Base-by-base conservation (phyloP, 441 rosid genomes). In the Adansonia grandidieri region DNA sequence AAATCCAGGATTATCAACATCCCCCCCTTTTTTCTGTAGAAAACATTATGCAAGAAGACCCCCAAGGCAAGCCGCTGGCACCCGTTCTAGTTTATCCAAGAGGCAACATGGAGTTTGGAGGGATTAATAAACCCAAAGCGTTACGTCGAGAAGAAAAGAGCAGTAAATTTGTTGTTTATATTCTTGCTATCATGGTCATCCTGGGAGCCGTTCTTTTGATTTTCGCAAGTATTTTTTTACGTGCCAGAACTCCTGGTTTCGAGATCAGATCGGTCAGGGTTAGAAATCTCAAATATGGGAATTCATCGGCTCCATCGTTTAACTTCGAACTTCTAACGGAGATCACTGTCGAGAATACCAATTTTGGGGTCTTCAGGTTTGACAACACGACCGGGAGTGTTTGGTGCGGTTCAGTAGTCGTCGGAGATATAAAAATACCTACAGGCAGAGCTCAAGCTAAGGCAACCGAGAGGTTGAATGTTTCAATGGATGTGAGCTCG, bases 291-390 rank as follows among this genome's bases (percentile, higher is more conserved):
- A 32, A 86, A 80, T 20, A 61, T 78, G 5, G 56, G 4, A 66
- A 9, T 85, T 0, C n/a, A 10, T 5, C 80, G 86, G 9, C 82
- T 76, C 51, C 74, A 24, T 57, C 74, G 11, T 84, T 88, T 66
- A 88, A 85, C 75, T 79, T 77, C 48, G 88, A 89, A 9, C 73
- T 92, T 2, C 75, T 78, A 7, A 66, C 88, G 0, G 87, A 80
- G 54, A 3, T 92, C 24, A 58, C 78, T 24, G 71, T 92, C 2
- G 58, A 88, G 73, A 94, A 92, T 28, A 1, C 75, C 37, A 94
- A 91, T 79, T 91, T 89, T 64, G 93, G 93, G 0, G 79, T 22
- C 28, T 92, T 90, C 80, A 75, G 83, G 28, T 88, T 81, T 32
- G 86, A 44, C 1, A 80, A 85, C 13, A 24, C 79, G 1, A 82